Evolutionary conservation across 202 grass and related monocot genomes (phyloP), one percentile per base, ranked within the genome.

Genomic region (Bolboschoenoplectus hybrid): DNA sequence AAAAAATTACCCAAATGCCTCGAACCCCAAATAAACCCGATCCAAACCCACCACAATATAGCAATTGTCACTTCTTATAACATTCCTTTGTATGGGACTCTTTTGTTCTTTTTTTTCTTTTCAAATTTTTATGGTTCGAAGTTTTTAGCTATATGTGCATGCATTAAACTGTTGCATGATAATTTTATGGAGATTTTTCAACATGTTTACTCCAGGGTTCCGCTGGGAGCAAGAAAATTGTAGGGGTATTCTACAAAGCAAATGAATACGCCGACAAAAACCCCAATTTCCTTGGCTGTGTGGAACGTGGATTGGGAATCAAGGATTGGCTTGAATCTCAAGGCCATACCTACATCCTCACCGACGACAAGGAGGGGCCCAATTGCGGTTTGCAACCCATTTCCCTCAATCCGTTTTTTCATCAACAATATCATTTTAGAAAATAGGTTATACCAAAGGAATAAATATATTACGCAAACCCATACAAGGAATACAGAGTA

Each of bases 181-280:
- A 40, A 79, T 4, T 41, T 79, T n/a, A 36, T 58, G 7, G 34
- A 38, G 13, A 58, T 58, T 79, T 26, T 41, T 6, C 3, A 58
- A 79, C 26, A 38, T 56, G 34, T 57, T 26, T 16, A 58, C 19
- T 51, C 14, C 84, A 98, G 96, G 92, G 89, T 56, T 98, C 93
- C 4, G 45, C 91, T 5, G 91, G 89, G 70, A 92, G 93, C 89
- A 95, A 98, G 89, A 98, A 98, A 90, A 98, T 98, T 58, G 93
- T 98, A 8, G 96, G 96, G 10, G 96, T 98, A 53, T 98, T 98
- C 88, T 98, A 98, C 85, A 91, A 98, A 85, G 96, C 86, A 75
- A 89, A 94, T 17, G 96, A 94, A 81, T 91, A 98, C 46, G 96
- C 93, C 1, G 77, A 93, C 32, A 85, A 85, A 89, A 98, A 98